Conservation (phyloP, 2,329 filamentous ascomycete genomes). For the Trematosphaeria pertusa region DNA sequence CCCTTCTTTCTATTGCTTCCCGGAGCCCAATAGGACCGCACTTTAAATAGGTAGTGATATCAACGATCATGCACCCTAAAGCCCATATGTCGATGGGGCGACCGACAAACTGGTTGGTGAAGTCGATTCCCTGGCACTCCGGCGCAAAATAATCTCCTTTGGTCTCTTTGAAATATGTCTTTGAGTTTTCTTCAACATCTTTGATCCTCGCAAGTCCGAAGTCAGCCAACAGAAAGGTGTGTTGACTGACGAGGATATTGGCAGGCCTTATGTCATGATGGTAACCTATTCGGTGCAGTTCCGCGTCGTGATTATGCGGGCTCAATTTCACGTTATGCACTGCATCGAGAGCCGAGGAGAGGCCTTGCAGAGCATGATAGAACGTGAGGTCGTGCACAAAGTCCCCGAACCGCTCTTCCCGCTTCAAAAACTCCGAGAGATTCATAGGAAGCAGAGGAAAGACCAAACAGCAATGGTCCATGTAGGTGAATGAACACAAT, state of each 20-base stretch:
- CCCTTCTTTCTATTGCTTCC: not conserved
- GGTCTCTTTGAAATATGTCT: not conserved
- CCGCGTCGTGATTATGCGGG: slow-evolving; percentile 17
- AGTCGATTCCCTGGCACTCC: slow-evolving; percentile 26
- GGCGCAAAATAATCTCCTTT: slow-evolving; percentile 29
- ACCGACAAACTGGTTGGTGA: slow-evolving; percentile 14
- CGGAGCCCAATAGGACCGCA: slow-evolving; percentile 8
- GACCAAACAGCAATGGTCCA: too few relatives aligned
- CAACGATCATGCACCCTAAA: slow-evolving; percentile 34
- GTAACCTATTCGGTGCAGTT: slow-evolving; percentile 28
- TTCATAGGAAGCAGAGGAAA: slow-evolving; percentile 17
- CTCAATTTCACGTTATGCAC: slow-evolving; percentile 23
- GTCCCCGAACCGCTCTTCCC: not conserved
- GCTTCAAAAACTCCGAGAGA: slow-evolving; percentile 19
- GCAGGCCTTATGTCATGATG: slow-evolving; percentile 39
- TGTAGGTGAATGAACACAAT: too few relatives aligned
- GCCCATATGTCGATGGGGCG: slow-evolving; percentile 37
- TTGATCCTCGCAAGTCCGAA: slow-evolving; percentile 35
- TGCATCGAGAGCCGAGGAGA: slow-evolving; percentile 30
- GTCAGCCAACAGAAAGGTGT: slow-evolving; percentile 35
- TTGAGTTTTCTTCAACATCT: not conserved
- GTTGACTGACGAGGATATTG: slow-evolving; percentile 33
- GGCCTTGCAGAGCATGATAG: slow-evolving; percentile 23
- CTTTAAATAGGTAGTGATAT: slow-evolving; percentile 29
- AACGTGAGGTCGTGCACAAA: slow-evolving; percentile 13